Conservation (phyloP, 352 stramenopile genomes). For the Phytophthora pinifolia region DNA sequence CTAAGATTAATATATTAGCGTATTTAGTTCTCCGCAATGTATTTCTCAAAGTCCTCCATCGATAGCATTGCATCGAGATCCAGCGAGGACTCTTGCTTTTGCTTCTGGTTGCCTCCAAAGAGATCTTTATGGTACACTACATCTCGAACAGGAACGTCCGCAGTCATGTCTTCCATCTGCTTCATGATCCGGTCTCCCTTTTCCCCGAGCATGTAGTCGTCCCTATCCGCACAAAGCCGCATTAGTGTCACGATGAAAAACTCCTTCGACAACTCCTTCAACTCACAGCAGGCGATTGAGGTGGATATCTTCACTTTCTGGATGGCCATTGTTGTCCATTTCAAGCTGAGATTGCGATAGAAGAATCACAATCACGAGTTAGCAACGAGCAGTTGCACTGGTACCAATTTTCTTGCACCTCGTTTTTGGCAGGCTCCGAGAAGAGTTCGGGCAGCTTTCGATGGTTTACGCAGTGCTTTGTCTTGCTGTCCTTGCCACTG, state of each 20-base stretch:
- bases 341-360: background rate
- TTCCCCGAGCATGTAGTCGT: conserved; percentile 50
- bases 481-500: conserved; percentile 8
- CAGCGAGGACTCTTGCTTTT: conserved; percentile 11
- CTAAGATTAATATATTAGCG: conserved; percentile 27
- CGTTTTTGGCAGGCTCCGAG: conserved; percentile 1
- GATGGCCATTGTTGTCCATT: background rate
- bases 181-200: conserved; percentile 48
- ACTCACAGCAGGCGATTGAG: conserved; percentile 47
- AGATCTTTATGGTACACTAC: background rate
- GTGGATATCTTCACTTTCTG: conserved; percentile 25
- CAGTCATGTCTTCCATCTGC: conserved; percentile 47
- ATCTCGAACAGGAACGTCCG: conserved; percentile 6
- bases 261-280: background rate
- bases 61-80: conserved; percentile 21
- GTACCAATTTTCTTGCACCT: background rate
- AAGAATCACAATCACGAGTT: background rate
- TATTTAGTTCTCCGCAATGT: conserved; percentile 52
- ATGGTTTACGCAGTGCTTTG: conserved; percentile 6
- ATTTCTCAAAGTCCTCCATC: conserved; percentile 51
- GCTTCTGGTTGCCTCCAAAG: background rate
- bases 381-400: background rate
- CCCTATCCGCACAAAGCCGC: conserved; percentile 20
- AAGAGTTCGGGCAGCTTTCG: conserved; percentile 9
- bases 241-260: background rate